A percentile compares a stretch with the other conserved stretches of the same genome.
Evolutionary conservation across 164 flowering plant species (phyloP).

Genomic region (Sextonia rubra): DNA sequence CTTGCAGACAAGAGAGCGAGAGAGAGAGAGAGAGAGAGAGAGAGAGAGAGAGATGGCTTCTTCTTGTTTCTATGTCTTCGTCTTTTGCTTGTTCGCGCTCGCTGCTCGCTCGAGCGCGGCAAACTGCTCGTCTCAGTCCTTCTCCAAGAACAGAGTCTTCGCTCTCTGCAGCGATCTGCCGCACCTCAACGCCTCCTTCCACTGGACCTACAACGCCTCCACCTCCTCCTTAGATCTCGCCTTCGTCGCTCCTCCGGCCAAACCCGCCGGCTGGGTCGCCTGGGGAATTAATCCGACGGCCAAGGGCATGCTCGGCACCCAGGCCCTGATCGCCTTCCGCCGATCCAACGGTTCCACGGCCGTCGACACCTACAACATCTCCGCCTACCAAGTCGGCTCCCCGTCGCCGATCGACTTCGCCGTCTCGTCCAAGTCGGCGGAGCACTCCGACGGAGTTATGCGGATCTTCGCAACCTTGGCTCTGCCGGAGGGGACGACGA

Average conservation of each 20-base stretch:
- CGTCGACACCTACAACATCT: constrained; percentile 6
- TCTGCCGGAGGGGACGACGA: constrained; percentile 24
- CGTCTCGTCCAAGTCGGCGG: not conserved
- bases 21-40: too few relatives aligned
- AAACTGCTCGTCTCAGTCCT: constrained; percentile 21
- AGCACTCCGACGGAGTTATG: constrained; percentile 20
- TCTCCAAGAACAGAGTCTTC: constrained; percentile 15
- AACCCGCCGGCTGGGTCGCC: constrained; percentile 27
- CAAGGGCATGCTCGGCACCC: constrained; percentile 29
- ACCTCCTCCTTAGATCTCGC: constrained; percentile 21
- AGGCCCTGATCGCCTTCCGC: constrained; percentile 23
- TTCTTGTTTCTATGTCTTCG: not conserved
- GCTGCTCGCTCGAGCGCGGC: not conserved
- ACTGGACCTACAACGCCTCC: constrained; percentile 24
- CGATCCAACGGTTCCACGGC: not conserved
- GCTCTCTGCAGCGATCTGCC: constrained; percentile 27
- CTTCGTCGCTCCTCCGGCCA: constrained; percentile 24
- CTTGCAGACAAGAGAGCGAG: too few relatives aligned
- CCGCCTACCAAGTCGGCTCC: not conserved
- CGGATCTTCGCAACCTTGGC: constrained; percentile 38
- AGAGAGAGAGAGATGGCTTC: not conserved
- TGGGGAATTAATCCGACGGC: constrained; percentile 35
- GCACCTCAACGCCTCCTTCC: constrained; percentile 19
- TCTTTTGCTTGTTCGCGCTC: not conserved
- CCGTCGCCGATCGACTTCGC: not conserved